Percentiles rank a stretch among this genome's conserved stretches.
These are phyloP conservation scores for Eucalyptus marginata DNA, from an alignment of 345 rosid genomes.

Conservation along the genomic window DNA sequence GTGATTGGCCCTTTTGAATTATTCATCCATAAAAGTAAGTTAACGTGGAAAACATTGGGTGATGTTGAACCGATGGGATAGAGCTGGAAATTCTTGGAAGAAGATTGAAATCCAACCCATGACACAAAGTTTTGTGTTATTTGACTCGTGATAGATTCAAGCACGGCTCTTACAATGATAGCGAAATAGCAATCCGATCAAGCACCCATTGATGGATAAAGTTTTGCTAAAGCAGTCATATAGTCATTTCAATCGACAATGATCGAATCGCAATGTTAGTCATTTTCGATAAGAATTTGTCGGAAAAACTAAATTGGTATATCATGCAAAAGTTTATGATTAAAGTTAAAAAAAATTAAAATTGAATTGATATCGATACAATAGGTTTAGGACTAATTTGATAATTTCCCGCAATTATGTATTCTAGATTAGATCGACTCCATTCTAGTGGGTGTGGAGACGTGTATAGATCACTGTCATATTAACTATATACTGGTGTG, in stretches of 20 bases:
- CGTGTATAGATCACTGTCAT: not conserved
- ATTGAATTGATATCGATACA: fast-evolving
- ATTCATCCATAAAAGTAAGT: not conserved
- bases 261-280: no score
- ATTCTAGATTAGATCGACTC: not conserved
- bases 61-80: not conserved
- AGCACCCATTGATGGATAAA: fast-evolving
- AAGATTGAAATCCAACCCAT: not conserved
- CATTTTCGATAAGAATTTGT: not conserved
- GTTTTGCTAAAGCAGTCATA: not conserved
- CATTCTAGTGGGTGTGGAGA: not conserved
- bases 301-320: not conserved
- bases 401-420: fast-evolving
- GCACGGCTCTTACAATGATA: not conserved
- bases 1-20: not conserved
- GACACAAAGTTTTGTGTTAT: not conserved
- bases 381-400: not conserved
- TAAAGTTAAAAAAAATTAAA: fast-evolving
- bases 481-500: not conserved
- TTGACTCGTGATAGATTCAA: not conserved
- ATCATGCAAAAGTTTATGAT: not conserved
- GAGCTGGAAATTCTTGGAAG: not conserved
- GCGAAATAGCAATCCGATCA: not conserved
- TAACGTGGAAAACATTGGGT: not conserved
- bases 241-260: not conserved